Conservation (phyloP, 208 protist genomes). For the Borovskyia barvae region DNA sequence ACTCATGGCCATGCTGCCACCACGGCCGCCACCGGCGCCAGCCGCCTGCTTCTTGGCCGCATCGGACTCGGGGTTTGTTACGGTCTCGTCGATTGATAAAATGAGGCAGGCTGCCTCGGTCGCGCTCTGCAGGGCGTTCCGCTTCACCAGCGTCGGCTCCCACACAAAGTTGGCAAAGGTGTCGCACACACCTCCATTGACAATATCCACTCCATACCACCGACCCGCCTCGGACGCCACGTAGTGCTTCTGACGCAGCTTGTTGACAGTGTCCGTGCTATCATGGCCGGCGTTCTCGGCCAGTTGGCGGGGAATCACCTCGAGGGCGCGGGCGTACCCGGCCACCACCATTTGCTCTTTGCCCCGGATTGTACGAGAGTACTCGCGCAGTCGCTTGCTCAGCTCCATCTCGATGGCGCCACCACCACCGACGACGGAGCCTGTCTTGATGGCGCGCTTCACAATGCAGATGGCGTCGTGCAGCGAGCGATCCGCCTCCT, state of each 20-base stretch:
- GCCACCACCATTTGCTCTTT: slow-evolving; percentile 99
- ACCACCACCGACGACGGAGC: slow-evolving; percentile 98
- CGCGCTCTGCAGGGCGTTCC: slow-evolving; percentile 98
- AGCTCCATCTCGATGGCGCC: slow-evolving; percentile 99
- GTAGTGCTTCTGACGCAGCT: slow-evolving; percentile 98
- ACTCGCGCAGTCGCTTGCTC: slow-evolving; percentile 95
- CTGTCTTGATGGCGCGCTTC: slow-evolving; percentile 95
- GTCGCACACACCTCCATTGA: slow-evolving; percentile 97
- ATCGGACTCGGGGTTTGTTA: slow-evolving; percentile 94
- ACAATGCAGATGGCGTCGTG: slow-evolving; percentile 99
- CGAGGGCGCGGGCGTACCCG: slow-evolving; percentile 98
- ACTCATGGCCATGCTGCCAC: slow-evolving; percentile 85
- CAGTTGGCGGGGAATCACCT: slow-evolving; percentile 99
- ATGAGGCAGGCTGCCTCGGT: slow-evolving; percentile 99
- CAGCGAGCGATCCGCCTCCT: slow-evolving; percentile 99
- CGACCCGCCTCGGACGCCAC: slow-evolving; percentile 34
- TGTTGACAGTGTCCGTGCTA: slow-evolving; percentile 99
- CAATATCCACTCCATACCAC: slow-evolving; percentile 99
- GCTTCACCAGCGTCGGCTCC: slow-evolving; percentile 99
- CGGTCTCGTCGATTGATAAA: slow-evolving; percentile 99
- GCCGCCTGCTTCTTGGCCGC: slow-evolving; percentile 86
- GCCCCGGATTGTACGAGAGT: slow-evolving; percentile 96
- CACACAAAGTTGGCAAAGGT: slow-evolving; percentile 98
- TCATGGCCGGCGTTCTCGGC: slow-evolving; percentile 99
- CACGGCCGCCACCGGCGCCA: slow-evolving; percentile 43